Percentiles rank a stretch among this genome's conserved stretches.
phyloP scores from a whole-genome alignment of 768 basidiomycete genomes.

The Leccinum uliginosum region DNA sequence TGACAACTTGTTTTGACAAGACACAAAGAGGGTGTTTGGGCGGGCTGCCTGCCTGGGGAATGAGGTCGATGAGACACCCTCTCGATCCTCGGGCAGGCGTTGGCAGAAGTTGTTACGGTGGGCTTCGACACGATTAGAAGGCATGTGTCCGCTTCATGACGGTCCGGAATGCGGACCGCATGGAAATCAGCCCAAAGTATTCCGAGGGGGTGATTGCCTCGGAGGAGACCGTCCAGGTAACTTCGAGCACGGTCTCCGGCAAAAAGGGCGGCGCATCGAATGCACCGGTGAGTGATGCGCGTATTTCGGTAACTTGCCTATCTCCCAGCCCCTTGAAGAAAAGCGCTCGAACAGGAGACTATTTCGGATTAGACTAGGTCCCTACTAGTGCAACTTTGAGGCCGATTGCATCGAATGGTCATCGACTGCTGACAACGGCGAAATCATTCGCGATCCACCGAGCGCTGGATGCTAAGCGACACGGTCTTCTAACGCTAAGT shows the following conservation, averaged over 20 bases:
- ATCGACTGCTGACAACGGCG: background rate
- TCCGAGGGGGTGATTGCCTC: background rate
- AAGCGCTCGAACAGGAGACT: background rate
- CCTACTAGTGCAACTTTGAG: background rate
- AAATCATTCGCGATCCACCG: background rate
- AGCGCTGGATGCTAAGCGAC: background rate
- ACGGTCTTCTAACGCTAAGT: background rate
- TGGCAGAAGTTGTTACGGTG: background rate
- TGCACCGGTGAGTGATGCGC: background rate
- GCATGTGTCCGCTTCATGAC: background rate
- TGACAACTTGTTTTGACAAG: background rate
- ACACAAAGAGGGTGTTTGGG: background rate
- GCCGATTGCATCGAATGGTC: background rate
- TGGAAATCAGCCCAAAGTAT: background rate
- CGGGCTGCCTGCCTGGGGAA: background rate
- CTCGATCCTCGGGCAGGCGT: background rate
- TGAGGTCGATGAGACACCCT: constrained; percentile 3
- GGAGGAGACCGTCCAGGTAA: background rate
- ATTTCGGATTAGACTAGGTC: background rate
- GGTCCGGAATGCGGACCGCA: background rate
- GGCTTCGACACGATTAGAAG: background rate
- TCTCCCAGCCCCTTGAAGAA: background rate
- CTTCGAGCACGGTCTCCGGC: background rate
- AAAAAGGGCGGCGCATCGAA: background rate
- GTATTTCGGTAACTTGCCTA: background rate